Conservation (phyloP, 345 rosid species). For the Lepidium sativum region DNA sequence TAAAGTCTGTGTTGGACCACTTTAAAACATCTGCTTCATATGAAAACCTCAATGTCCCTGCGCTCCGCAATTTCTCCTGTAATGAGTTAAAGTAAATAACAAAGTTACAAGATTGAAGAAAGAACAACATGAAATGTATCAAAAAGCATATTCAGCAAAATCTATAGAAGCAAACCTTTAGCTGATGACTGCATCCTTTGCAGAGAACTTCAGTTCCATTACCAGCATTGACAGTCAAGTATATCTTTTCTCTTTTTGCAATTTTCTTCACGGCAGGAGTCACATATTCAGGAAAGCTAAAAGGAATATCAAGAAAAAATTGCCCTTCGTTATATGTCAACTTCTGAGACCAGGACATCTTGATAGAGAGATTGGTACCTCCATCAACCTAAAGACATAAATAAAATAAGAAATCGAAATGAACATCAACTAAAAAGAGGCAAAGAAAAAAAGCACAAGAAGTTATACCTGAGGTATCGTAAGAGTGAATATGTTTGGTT, state of each 20-base stretch:
- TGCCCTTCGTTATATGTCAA: constrained; percentile 45
- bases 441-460: background rate
- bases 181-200: constrained; percentile 66
- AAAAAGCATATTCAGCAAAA: background rate
- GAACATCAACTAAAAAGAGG: background rate
- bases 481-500: constrained; percentile 59
- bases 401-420: background rate
- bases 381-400: constrained; percentile 62
- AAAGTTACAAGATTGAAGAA: background rate
- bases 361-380: constrained; percentile 62
- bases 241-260: constrained; percentile 63
- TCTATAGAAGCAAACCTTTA: constrained; percentile 52
- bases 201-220: constrained; percentile 55
- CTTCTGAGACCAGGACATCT: constrained; percentile 76
- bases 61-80: constrained; percentile 57
- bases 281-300: constrained; percentile 74
- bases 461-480: constrained; percentile 58
- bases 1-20: constrained; percentile 70
- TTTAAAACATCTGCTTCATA: constrained; percentile 80
- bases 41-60: constrained; percentile 49
- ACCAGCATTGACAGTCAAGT: constrained; percentile 57
- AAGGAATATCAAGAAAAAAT: constrained; percentile 59
- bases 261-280: constrained; percentile 75
- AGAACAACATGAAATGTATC: background rate
- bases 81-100: background rate